Percentiles rank a stretch among this genome's conserved stretches.
phyloP scores from a whole-genome alignment of 305 asterid species.

The Fraxinus angustifolia region DNA sequence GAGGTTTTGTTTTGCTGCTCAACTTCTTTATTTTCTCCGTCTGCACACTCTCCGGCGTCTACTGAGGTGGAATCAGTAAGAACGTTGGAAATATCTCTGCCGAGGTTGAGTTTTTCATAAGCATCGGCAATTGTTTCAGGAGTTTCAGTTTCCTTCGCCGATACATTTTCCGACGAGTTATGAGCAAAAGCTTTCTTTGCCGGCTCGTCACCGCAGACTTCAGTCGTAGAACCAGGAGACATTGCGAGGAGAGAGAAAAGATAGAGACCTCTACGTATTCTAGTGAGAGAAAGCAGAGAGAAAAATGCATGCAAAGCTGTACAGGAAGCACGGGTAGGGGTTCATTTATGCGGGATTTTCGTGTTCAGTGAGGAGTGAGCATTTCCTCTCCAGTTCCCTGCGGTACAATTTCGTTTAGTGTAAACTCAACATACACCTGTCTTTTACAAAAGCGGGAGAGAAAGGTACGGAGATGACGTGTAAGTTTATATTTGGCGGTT shows the following conservation, averaged over 20 bases:
- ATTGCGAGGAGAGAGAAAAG: conserved; percentile 16
- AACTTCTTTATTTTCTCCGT: background rate
- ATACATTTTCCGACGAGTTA: conserved; percentile 6
- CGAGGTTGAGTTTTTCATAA: conserved; percentile 20
- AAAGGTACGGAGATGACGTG: conserved; percentile 21
- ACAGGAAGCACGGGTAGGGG: conserved; percentile 6
- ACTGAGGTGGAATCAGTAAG: conserved; percentile 9
- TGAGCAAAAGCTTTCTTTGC: background rate
- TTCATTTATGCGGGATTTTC: conserved; percentile 2
- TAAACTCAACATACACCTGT: background rate
- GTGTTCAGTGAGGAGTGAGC: background rate
- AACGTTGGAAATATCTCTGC: background rate
- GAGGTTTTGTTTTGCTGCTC: background rate
- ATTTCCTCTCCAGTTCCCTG: conserved; percentile 27
- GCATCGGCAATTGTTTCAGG: conserved; percentile 28
- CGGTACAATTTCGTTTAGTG: conserved; percentile 6
- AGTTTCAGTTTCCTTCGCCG: background rate
- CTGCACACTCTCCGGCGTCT: background rate
- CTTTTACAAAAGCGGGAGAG: conserved; percentile 3
- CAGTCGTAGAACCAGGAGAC: conserved; percentile 20
- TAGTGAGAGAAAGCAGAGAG: conserved; percentile 16
- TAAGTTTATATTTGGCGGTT: conserved; percentile 28
- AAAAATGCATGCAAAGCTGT: conserved; percentile 6
- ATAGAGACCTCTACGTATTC: conserved; percentile 5
- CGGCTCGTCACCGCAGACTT: conserved; percentile 8